These are phyloP conservation scores for Fusarium metavorans DNA, from an alignment of 2,329 filamentous ascomycete genomes.

Conservation along the genomic window DNA sequence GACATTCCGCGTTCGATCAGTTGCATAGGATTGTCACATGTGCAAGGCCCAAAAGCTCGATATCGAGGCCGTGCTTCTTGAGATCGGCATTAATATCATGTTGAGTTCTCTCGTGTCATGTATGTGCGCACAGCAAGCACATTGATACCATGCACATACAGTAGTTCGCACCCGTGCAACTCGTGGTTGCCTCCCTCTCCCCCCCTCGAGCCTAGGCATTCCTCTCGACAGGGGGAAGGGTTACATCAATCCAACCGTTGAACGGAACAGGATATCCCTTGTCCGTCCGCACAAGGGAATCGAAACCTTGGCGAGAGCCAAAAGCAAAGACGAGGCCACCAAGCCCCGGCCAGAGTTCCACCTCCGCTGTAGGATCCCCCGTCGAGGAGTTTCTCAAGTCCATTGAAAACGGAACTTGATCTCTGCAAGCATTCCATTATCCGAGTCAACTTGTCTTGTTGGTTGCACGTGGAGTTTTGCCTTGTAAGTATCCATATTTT, in stretches of 20 bases:
- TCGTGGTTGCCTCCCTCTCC: not conserved
- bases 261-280: conserved; percentile 5
- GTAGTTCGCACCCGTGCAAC: not conserved
- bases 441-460: conserved; percentile 13
- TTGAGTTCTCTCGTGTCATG: not conserved
- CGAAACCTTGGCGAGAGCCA: conserved; percentile 1
- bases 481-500: not conserved
- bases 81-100: not conserved
- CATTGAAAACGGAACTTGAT: not conserved
- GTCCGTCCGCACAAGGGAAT: conserved; percentile 2
- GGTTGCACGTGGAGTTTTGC: conserved; percentile 11
- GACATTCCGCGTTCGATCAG: not conserved
- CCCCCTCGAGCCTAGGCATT: not conserved
- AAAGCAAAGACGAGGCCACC: conserved; percentile 14
- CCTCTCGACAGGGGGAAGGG: not conserved
- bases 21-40: not conserved
- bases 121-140: not conserved
- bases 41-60: not conserved
- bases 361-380: conserved; percentile 7
- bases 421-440: conserved; percentile 17
- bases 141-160: not conserved
- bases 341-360: not conserved
- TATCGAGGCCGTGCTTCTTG: not conserved
- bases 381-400: not conserved
- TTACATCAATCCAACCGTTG: conserved; percentile 19